Evolutionary conservation across 1,284 basidiomycete species (phyloP).

Genomic region (Tilletia caries): DNA sequence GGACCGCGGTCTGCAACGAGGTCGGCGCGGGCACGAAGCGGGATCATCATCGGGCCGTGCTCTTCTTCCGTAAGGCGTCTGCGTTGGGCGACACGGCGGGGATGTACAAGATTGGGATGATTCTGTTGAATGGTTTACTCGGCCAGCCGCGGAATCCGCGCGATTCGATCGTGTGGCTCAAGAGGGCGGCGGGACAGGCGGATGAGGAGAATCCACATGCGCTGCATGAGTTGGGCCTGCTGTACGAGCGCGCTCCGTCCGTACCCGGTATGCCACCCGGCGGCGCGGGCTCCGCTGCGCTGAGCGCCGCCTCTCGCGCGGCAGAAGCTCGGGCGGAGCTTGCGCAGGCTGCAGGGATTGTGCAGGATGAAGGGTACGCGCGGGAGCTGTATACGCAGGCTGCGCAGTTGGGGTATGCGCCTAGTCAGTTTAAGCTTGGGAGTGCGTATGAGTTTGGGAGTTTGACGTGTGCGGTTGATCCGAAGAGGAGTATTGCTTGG

Average conservation of each 20-base stretch:
- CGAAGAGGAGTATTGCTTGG: constrained; percentile 90
- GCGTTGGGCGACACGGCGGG: constrained; percentile 93
- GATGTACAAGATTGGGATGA: constrained; percentile 99
- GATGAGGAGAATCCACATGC: constrained; percentile 99
- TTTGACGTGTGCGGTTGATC: constrained; percentile 85
- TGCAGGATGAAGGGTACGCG: constrained; percentile 70
- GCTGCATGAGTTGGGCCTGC: constrained; percentile 86
- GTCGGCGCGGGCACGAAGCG: constrained; percentile 95
- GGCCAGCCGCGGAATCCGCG: constrained; percentile 80
- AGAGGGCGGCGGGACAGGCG: constrained; percentile 90
- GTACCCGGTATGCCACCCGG: constrained; percentile 57
- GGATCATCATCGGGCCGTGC: constrained; percentile 80
- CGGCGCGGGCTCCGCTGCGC: background rate
- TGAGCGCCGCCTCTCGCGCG: constrained; percentile 57
- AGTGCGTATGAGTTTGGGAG: constrained; percentile 90
- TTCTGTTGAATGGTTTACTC: constrained; percentile 78
- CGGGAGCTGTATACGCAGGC: constrained; percentile 85
- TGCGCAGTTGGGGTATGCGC: constrained; percentile 87
- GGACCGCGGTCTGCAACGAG: constrained; percentile 97
- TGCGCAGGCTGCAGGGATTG: constrained; percentile 14
- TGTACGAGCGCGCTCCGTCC: constrained; percentile 65
- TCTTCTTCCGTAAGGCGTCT: constrained; percentile 95
- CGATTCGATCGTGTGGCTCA: constrained; percentile 91
- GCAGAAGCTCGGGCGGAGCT: constrained; percentile 55
- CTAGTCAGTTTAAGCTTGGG: constrained; percentile 90